These are phyloP conservation scores for Aspergillus sp. DNA, from an alignment of 2,329 filamentous ascomycete species.

Conservation along the genomic window DNA sequence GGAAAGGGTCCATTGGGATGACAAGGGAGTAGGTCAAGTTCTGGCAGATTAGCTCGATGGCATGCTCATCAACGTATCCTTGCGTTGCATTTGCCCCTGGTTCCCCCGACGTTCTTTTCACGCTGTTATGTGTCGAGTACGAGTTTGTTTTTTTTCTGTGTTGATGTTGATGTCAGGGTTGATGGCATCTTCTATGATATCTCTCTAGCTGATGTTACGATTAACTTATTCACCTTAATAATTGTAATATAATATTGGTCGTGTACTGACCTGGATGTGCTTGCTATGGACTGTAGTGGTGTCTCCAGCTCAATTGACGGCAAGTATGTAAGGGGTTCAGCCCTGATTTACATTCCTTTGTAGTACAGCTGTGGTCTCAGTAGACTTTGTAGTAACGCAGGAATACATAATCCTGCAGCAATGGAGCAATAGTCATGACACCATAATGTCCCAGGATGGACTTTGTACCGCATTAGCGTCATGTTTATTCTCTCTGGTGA, in stretches of 20 bases:
- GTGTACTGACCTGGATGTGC: no score
- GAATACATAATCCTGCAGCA: no score
- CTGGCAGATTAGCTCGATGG: neutral
- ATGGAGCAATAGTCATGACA: no score
- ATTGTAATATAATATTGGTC: neutral
- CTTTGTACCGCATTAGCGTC: no score
- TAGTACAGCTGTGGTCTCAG: no score
- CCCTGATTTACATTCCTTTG: no score
- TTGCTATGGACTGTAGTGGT: no score
- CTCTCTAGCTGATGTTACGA: neutral
- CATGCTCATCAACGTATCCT: neutral
- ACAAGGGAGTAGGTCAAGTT: neutral
- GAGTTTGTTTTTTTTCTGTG: neutral
- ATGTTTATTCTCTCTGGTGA: no score
- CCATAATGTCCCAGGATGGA: no score
- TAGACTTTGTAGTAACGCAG: no score
- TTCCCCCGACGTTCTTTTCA: neutral
- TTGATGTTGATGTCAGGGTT: neutral
- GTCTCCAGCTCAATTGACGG: no score
- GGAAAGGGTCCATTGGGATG: neutral
- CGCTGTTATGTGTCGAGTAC: neutral
- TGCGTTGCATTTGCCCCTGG: neutral
- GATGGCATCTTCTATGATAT: neutral
- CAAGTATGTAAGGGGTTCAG: no score
- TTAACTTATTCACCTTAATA: neutral